Base-by-base conservation (phyloP, 768 basidiomycete genomes). In the Gautieria morchelliformis region DNA sequence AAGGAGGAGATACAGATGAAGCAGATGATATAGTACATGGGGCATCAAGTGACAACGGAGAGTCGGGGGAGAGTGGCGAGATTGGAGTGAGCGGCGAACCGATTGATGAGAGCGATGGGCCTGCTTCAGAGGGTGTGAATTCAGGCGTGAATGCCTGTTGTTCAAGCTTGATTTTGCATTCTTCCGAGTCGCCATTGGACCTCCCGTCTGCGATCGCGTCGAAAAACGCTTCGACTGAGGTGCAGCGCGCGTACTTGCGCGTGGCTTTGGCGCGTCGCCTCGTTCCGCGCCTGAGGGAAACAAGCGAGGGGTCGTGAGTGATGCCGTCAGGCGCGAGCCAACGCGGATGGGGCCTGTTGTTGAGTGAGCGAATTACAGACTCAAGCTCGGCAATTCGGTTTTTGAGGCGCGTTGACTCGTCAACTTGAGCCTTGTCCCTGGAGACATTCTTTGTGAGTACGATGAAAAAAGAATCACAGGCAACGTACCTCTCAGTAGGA, bases 371-470 rank as follows among this genome's bases (percentile, higher is more conserved):
- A 37, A 95, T 91, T 33, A 94, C 80, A 64, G 87, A 89, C 71
- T 96, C 93, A 54, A 96, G 82, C 71, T 96, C 93, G 40, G 91
- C 92, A 62, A 96, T 92, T 50, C 93, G 76, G 63, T 89, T 87
- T 58, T 90, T 80, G 56, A 94, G 77, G 57, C 88, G 83, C 15
- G 90, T 92, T 58, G 78, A 84, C 72, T 95, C 93, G 66, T 91
- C 88, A n/a, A 70, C 46, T 83, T 81, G 17, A 11, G 91, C 90
- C 71, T 93, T 90, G 67, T 92, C 89, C 69, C 89, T 90, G 69
- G 4, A 55, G 58, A 47, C 27, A 27, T 27, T 27, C 5, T 27
- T 27, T 27, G 27, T 27, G 27, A 52, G 32, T 14, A 39, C 9
- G 45, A 57, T 56, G 37, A 44, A 52, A 35, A 32, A 27, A 45